phyloP scores from a whole-genome alignment of 2,329 filamentous ascomycete genomes.

The Alternaria brassicicola region DNA sequence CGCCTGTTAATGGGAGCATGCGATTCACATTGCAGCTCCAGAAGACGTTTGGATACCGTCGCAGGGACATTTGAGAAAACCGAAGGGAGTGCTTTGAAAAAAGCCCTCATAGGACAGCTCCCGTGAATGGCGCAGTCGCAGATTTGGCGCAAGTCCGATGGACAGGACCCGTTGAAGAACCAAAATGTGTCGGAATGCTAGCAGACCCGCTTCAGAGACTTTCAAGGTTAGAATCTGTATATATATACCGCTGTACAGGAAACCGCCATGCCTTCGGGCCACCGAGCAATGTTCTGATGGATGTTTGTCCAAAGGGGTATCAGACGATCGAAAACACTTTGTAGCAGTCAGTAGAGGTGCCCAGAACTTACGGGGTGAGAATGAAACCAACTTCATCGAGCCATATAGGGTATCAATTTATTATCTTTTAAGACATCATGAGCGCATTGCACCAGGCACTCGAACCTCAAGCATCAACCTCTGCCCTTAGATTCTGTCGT shows the following conservation, averaged over 20 bases:
- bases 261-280: background rate
- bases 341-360: background rate
- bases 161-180: background rate
- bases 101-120: background rate
- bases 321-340: background rate
- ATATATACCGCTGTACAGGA: background rate
- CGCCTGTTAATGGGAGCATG: too few relatives aligned
- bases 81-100: background rate
- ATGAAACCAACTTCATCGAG: background rate
- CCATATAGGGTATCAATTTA: conserved; percentile 17
- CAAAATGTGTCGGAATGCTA: background rate
- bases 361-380: background rate
- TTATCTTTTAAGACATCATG: background rate
- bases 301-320: background rate
- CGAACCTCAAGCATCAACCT: conserved; percentile 19
- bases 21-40: too few relatives aligned
- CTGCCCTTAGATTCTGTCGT: conserved; percentile 25
- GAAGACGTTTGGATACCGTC: background rate
- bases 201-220: background rate
- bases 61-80: background rate
- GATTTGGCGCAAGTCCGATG: background rate
- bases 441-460: background rate
- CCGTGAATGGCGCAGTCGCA: background rate
- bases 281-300: background rate
- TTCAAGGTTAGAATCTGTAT: background rate